phyloP scores from a whole-genome alignment of 352 stramenopile species.

The Phytophthora fragariaefolia region DNA sequence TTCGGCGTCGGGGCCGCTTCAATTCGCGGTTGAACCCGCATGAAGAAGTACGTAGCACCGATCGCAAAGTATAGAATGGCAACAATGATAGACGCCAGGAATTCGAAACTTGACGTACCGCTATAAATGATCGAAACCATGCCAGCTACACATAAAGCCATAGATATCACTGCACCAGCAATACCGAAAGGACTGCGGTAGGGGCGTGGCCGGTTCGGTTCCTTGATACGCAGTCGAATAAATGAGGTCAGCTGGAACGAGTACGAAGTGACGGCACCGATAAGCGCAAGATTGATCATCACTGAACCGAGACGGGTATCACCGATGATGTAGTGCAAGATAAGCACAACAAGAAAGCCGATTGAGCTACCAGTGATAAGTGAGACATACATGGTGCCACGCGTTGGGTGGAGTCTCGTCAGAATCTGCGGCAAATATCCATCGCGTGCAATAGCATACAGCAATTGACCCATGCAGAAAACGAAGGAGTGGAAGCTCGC shows the following conservation, averaged over 20 bases:
- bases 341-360: conserved; percentile 47
- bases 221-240: conserved; percentile 51
- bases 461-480: conserved; percentile 72
- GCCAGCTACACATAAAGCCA: conserved; percentile 52
- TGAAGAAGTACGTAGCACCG: conserved; percentile 55
- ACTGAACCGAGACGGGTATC: conserved; percentile 62
- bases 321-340: conserved; percentile 69
- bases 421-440: conserved; percentile 66
- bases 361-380: conserved; percentile 52
- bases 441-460: conserved; percentile 71
- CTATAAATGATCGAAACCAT: conserved; percentile 68
- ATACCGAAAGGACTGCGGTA: conserved; percentile 73
- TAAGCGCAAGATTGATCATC: conserved; percentile 39
- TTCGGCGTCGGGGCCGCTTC: conserved; percentile 38
- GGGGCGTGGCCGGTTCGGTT: conserved; percentile 54
- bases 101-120: conserved; percentile 54
- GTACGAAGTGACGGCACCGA: conserved; percentile 73
- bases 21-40: conserved; percentile 40
- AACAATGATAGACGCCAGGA: conserved; percentile 64
- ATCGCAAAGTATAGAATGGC: conserved; percentile 54
- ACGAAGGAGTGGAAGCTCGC: conserved; percentile 77
- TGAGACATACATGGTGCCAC: conserved; percentile 43
- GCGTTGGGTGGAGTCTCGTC: conserved; percentile 47
- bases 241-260: conserved; percentile 69
- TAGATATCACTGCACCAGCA: conserved; percentile 47